Evolutionary conservation across 2,329 filamentous ascomycete species (phyloP), one percentile per base, ranked within the genome.

Genomic region (Domatiomyces globalis): DNA sequence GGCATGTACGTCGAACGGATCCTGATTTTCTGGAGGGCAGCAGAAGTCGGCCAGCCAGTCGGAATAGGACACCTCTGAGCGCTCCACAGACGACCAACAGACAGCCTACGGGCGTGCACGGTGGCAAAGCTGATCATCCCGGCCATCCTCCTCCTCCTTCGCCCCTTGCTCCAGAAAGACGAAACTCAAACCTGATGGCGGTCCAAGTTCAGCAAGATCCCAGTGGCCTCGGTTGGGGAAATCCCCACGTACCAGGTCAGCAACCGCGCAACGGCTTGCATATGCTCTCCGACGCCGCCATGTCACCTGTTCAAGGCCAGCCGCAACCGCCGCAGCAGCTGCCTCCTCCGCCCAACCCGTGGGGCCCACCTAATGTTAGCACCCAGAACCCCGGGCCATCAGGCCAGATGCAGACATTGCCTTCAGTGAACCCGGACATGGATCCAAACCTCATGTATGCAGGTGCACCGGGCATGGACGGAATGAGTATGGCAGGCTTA

Each of bases 1-100:
- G 84, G 83, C 85, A 84, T 63, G 65, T 63, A 54, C 72, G 69
- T 55, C 76, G 61, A 12, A 59, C 55, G 15, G 58, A 61, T 36
- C 52, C 56, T 19, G 33, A 50, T 43, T 55, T 54, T 39, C 51
- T 51, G 18, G 55, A 49, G 19, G 52, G 49, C 42, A 47, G 17
- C 45, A 47, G 45, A 18, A 47, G 45, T 19, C 49, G 51, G 6
- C 56, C 52, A 5, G 46, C 51, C 10, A 55, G 54, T 7, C 49
- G 53, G 43, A 54, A 58, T 43, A 49, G 54, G 8, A 55, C 56
- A 9, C 55, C 56, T 9, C 52, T 47, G 8, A 45, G 19, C n/a
- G 22, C 43, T 20, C 43, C 43, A 15, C 43, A 45, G 43, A 5
- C n/a, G 8, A 19, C n/a, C 19, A 45, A 27, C 43, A 20, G 43